phyloP scores from a whole-genome alignment of 345 rosid genomes.

The Murraya paniculata region DNA sequence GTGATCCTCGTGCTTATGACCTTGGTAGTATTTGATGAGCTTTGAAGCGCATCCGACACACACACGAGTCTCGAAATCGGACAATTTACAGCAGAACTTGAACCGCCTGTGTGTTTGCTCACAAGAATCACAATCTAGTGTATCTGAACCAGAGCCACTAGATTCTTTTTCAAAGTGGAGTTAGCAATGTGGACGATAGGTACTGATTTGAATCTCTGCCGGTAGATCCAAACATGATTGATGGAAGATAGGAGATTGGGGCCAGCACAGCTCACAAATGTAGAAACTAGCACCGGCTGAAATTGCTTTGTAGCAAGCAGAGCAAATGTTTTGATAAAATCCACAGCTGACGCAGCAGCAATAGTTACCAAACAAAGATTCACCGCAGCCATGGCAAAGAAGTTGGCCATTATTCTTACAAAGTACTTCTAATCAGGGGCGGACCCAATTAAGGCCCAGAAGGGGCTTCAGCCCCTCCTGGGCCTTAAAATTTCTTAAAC shows the following conservation, averaged over 20 bases:
- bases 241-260: neutral
- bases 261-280: neutral
- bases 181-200: neutral
- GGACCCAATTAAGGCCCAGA: too few relatives aligned
- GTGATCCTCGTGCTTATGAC: neutral
- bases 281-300: too few relatives aligned
- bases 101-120: neutral
- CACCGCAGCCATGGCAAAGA: too few relatives aligned
- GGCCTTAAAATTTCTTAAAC: too few relatives aligned
- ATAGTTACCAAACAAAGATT: too few relatives aligned
- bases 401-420: too few relatives aligned
- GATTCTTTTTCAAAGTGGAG: neutral
- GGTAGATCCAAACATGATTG: neutral
- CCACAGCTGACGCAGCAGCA: too few relatives aligned
- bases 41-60: neutral
- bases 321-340: too few relatives aligned
- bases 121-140: neutral
- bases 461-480: too few relatives aligned
- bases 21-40: neutral
- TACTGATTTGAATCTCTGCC: neutral
- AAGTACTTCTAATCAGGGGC: too few relatives aligned
- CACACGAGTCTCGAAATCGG: neutral
- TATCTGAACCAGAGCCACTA: too few relatives aligned
- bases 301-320: too few relatives aligned
- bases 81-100: neutral